Evolutionary conservation across 768 basidiomycete genomes (phyloP), one percentile per base, ranked within the genome.

Genomic region (Terana coerulea): DNA sequence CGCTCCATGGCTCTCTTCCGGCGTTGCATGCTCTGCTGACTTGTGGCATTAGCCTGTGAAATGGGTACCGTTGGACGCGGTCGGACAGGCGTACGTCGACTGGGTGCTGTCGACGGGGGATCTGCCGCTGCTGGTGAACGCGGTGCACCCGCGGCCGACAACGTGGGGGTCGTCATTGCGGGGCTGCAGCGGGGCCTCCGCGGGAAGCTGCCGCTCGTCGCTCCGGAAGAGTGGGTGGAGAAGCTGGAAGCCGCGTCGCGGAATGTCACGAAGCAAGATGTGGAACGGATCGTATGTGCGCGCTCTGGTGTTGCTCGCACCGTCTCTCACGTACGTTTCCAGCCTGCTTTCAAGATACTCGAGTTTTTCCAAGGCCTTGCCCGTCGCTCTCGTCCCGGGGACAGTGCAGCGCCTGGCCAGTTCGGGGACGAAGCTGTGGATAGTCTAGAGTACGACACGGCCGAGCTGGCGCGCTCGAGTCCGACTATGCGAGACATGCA

Each of bases 111-210:
- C 30, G 17, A 7, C 26, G 10, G 29, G 37, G 17, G 33, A 24
- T 21, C 17, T 45, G 3, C 58, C 58, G 1, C 34, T 46, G 17
- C 17, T 56, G 6, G 36, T 56, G 35, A 59, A 59, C 47, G 45
- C 56, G 15, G 52, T 54, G 11, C 58, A 59, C 42, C 58, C 58
- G 6, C 48, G 49, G n/a, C 54, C 55, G 1, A 42, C 37, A 11
- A 15, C 39, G 17, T 59, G 58, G 58, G 48, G 14, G 47, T 19
- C 22, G 26, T 54, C 47, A 10, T 49, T 5, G 2, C 21, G 1
- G 53, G 33, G 6, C 24, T 55, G 1, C 5, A 19, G 11, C 33
- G 30, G 14, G 44, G 28, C 15, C 15, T 55, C 5, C 41, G 41
- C 8, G 25, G 31, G 2, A 8, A 28, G 1, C 21, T 55, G 12